Base-by-base conservation (phyloP, 768 basidiomycete genomes). In the Mrakia blollopis region DNA sequence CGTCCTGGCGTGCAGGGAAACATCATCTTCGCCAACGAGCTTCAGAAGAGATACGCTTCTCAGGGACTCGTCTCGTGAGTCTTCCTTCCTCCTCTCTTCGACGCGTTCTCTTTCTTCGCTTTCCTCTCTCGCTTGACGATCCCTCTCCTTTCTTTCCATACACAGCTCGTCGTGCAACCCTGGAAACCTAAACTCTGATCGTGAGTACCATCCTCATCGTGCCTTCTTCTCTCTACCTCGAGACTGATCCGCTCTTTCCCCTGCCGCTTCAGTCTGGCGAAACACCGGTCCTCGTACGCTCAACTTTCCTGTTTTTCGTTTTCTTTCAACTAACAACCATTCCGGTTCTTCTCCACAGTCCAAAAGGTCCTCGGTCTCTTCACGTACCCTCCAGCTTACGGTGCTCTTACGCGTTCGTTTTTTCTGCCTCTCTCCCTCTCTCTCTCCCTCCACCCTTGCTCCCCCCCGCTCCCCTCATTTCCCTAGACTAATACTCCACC, bases 21-120 rank as follows among this genome's bases (percentile, higher is more conserved):
- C 78, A 70, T 80, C 60, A 44, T 79, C 14, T 50, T 79, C 47
- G 76, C 80, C 8, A 71, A 80, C 54, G 72, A 79, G 44, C 68
- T 79, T 28, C 63, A 78, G 6, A 73, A 67, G 32, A 61, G 71
- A 37, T 76, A 79, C 72, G 70, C 23, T 2, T 44, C 47, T 18
- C 28, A 73, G 25, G 79, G 79, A 28, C 37, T 80, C 23, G 54
- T 78, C 35, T 75, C 79, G 3, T 65, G 47, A 18, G 47, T 50
- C 44, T 47, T 11, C 47, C 2, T 50, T 21, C 47, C 21, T 50
- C 16, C 0, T 21, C 47, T 50, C 47, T 18, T 50, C 16, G 16
- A 2, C 47, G 47, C 47, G 47, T 50, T n/a, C 47, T 18, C 47
- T 21, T 50, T 13, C 44, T 9, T 44, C 39, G 39, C 44, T 44